Evolutionary conservation across 306 rosid species (phyloP).

Genomic region (Fragaria nilgerrensis): DNA sequence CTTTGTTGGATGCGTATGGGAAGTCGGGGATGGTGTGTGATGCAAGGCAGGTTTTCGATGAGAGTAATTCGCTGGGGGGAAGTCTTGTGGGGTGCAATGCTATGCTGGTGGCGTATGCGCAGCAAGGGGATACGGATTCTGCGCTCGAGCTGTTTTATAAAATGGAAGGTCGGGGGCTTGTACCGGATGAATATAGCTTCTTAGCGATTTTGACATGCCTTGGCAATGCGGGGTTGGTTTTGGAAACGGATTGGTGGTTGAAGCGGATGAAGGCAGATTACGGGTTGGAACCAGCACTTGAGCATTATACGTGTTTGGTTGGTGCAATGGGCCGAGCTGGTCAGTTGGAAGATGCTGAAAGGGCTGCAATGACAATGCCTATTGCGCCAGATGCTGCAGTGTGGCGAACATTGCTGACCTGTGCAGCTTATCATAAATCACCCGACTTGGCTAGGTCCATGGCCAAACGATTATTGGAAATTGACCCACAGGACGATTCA

Average conservation of each 20-base stretch:
- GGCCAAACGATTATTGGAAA: slow-evolving; percentile 66
- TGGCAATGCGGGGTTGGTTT: slow-evolving; percentile 58
- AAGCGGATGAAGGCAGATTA: slow-evolving; percentile 53
- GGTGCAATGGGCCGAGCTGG: slow-evolving; percentile 78
- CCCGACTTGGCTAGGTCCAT: slow-evolving; percentile 56
- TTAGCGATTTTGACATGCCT: slow-evolving; percentile 58
- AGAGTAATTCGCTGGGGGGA: slow-evolving; percentile 33
- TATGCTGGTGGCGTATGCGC: slow-evolving; percentile 77
- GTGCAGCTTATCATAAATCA: slow-evolving; percentile 60
- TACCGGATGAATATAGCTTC: slow-evolving; percentile 72
- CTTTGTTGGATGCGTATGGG: slow-evolving; percentile 74
- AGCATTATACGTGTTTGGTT: slow-evolving; percentile 87
- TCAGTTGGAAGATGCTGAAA: slow-evolving; percentile 61
- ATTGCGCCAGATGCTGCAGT: slow-evolving; percentile 74
- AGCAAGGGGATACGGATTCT: slow-evolving; percentile 59
- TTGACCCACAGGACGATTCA: slow-evolving; percentile 64
- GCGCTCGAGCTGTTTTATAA: slow-evolving; percentile 39
- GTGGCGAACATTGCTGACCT: slow-evolving; percentile 79
- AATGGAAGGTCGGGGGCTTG: slow-evolving; percentile 47
- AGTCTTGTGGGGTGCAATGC: slow-evolving; percentile 82
- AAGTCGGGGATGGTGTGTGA: slow-evolving; percentile 68
- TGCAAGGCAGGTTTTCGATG: slow-evolving; percentile 67
- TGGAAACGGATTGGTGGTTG: slow-evolving; percentile 61
- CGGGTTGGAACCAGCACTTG: slow-evolving; percentile 62
- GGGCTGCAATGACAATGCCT: slow-evolving; percentile 60